Evolutionary conservation across 306 rosid species (phyloP), one percentile per base, ranked within the genome.

Genomic region (Astragalus membranaceus): DNA sequence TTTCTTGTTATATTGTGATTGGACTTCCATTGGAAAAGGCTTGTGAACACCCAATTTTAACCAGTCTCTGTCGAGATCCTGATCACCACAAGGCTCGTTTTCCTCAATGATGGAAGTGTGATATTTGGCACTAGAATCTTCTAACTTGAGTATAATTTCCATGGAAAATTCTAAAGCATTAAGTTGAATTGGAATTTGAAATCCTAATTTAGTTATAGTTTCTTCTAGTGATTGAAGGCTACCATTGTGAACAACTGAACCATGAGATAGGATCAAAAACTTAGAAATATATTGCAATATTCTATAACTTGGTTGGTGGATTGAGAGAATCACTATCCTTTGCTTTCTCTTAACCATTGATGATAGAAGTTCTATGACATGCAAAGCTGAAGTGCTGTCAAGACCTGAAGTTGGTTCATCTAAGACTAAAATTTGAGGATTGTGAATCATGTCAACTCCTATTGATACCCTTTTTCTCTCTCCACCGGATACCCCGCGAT

Each of bases 321-420:
- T 93, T 20, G 98, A 93, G 4, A 93, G 70, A 66, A 93, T 64
- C 48, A 90, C 87, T 5, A 79, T 88, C 75, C 90, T 85, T 67
- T 70, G 83, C 77, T 87, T 93, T 50, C 72, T 41, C 78, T 74
- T 87, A 0, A 78, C 88, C 85, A 88, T 80, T 53, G 87, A 69
- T 49, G 92, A 90, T 0, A 93, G 80, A 58, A 88, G 91, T 76
- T 93, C 88, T 16, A 88, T 79, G 5, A 93, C 91, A 75, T 90
- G 86, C 6, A 82, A 29, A n/a, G 86, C 86, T 20, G 83, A 78
- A 56, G 78, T 70, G 29, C 94, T 89, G 41, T 92, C 97, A 10
- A 92, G 82, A 26, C 96, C 94, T 16, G 96, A 89, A 35, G 97
- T 89, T 68, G 97, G 96, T 15, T 92, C 97, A 84, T 92, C 96